phyloP scores from a whole-genome alignment of 345 rosid genomes.

The Carallia pectinifolia region DNA sequence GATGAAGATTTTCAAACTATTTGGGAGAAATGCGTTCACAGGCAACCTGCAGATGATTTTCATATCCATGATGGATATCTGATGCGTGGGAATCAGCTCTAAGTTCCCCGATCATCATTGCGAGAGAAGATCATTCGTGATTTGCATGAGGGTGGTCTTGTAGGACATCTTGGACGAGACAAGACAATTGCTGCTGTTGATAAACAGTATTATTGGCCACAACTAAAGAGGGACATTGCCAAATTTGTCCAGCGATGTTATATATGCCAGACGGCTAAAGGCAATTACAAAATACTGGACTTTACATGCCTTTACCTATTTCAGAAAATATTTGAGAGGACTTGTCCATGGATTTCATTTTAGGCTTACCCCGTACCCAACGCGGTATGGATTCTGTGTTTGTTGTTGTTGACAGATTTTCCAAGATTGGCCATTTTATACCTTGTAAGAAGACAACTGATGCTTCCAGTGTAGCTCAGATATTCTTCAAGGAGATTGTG shows the following conservation, averaged over 20 bases:
- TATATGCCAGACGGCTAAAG: no score
- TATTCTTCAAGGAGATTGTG: no score
- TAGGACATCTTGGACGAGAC: neutral
- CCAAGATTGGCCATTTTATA: neutral
- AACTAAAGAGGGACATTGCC: no score
- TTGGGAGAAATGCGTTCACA: neutral
- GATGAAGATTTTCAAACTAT: neutral
- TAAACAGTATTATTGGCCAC: no score
- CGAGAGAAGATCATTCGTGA: neutral
- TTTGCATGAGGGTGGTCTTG: neutral
- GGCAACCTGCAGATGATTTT: neutral
- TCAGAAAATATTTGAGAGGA: neutral
- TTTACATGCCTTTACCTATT: no score
- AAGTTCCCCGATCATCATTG: neutral
- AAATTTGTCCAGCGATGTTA: no score
- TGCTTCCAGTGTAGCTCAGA: no score
- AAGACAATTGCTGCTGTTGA: no score
- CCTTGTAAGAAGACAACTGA: no score
- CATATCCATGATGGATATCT: neutral
- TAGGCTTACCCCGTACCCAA: neutral
- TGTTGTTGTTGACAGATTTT: neutral
- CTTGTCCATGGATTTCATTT: neutral
- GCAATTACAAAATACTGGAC: no score
- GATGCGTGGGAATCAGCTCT: neutral
- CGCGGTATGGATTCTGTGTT: neutral